Conservation (phyloP, 441 rosid genomes). For the Cnidoscolus chayamansa region DNA sequence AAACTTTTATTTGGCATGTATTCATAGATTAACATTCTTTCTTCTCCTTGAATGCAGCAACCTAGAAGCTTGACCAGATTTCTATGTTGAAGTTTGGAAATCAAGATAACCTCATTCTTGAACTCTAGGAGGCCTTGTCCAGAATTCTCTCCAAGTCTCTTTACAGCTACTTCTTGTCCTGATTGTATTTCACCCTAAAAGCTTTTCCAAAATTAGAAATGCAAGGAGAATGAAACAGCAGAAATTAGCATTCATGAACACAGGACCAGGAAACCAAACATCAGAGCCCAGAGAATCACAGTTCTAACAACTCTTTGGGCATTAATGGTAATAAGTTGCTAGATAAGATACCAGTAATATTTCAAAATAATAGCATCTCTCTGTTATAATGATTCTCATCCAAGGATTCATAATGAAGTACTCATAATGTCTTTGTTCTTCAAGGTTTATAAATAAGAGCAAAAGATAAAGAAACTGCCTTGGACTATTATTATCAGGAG, state of each 20-base stretch:
- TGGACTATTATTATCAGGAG: background rate
- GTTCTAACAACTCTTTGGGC: background rate
- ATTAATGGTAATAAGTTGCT: background rate
- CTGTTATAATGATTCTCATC: background rate
- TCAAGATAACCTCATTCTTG: slow-evolving; percentile 44
- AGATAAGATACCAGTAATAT: background rate
- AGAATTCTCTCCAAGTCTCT: slow-evolving; percentile 42
- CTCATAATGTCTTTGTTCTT: background rate
- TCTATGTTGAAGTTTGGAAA: slow-evolving; percentile 46
- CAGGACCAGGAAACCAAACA: background rate
- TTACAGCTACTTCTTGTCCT: slow-evolving; percentile 39
- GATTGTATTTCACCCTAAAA: slow-evolving; percentile 13
- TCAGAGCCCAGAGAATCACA: background rate
- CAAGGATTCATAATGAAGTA: background rate
- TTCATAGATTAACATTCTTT: slow-evolving; percentile 46
- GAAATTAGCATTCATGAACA: background rate
- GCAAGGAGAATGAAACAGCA: background rate
- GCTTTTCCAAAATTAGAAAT: background rate
- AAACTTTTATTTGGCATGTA: slow-evolving; percentile 46
- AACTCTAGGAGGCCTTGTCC: slow-evolving; percentile 51
- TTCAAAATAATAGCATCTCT: background rate
- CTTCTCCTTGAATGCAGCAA: slow-evolving; percentile 39
- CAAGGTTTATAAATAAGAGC: background rate
- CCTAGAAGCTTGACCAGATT: slow-evolving; percentile 47
- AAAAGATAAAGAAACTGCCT: background rate